Evolutionary conservation across 768 basidiomycete genomes (phyloP).

Genomic region (Mrakia gelida): DNA sequence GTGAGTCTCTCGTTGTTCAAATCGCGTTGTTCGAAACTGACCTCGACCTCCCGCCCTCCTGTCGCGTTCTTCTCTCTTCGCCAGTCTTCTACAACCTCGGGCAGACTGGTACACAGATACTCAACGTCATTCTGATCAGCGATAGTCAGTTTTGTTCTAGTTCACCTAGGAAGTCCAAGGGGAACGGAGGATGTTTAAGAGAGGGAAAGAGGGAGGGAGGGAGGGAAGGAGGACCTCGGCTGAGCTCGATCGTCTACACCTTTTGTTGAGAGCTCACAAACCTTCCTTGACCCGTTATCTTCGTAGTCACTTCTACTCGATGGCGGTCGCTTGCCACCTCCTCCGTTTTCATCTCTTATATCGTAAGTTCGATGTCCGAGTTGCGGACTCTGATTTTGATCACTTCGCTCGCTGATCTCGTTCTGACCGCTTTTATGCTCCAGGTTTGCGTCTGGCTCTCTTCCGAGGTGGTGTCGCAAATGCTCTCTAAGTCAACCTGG

Average conservation of each 20-base stretch:
- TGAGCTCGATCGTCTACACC: too few species aligned
- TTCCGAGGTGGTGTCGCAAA: background rate
- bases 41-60: too few species aligned
- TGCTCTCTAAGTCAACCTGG: background rate
- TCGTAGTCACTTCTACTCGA: background rate
- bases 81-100: background rate
- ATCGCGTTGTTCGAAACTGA: too few species aligned
- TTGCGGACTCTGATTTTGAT: background rate
- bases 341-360: background rate
- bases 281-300: too few species aligned
- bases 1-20: too few species aligned
- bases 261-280: too few species aligned
- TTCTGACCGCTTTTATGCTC: background rate
- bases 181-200: too few species aligned
- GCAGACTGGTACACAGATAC: background rate
- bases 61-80: too few species aligned
- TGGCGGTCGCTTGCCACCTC: background rate
- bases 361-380: background rate
- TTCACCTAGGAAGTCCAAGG: too few species aligned
- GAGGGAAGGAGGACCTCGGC: too few species aligned
- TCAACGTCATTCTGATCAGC: background rate
- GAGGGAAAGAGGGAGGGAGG: too few species aligned
- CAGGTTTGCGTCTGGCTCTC: background rate
- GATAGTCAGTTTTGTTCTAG: too few species aligned
- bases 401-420: background rate